Conservation (phyloP, 148 eudicot genomes). For the Persicaria maculosa region DNA sequence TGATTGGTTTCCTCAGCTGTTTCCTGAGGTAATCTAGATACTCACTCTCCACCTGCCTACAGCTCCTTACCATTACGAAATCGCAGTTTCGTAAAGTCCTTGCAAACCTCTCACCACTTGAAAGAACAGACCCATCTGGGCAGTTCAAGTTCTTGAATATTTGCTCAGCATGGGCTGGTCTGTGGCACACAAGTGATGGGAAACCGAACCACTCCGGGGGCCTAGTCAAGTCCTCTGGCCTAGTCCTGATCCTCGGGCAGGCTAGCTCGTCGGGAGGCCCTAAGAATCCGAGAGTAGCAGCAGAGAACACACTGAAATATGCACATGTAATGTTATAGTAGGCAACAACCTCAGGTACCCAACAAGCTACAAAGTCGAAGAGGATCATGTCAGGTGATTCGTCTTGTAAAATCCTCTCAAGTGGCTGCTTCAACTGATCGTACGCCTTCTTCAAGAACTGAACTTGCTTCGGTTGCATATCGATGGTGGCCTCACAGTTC, state of each 20-base stretch:
- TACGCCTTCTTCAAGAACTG: background rate
- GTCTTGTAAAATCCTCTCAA: background rate
- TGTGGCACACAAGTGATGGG: conserved; percentile 3
- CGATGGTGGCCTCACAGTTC: background rate
- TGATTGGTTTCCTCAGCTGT: background rate
- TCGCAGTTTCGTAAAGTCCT: background rate
- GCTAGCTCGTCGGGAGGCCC: background rate
- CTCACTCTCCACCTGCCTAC: background rate
- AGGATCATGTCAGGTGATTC: background rate
- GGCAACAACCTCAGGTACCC: background rate
- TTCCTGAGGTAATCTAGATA: background rate
- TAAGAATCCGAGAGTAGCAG: background rate
- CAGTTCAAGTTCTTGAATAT: conserved; percentile 5
- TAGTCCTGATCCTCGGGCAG: background rate
- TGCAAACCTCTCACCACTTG: conserved; percentile 4
- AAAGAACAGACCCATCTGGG: background rate
- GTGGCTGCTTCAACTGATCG: background rate
- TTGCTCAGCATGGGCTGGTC: background rate
- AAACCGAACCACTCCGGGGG: background rate
- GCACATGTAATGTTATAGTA: background rate
- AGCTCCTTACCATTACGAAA: background rate
- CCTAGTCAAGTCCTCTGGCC: background rate
- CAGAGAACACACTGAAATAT: conserved; percentile 1
- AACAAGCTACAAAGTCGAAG: conserved; percentile 8
- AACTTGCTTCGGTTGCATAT: background rate